A percentile compares a stretch with the other conserved stretches of the same genome.
These are phyloP conservation scores for Rutidosis leptorrhynchoides DNA, from an alignment of 129 eudicot genomes.

Conservation along the genomic window DNA sequence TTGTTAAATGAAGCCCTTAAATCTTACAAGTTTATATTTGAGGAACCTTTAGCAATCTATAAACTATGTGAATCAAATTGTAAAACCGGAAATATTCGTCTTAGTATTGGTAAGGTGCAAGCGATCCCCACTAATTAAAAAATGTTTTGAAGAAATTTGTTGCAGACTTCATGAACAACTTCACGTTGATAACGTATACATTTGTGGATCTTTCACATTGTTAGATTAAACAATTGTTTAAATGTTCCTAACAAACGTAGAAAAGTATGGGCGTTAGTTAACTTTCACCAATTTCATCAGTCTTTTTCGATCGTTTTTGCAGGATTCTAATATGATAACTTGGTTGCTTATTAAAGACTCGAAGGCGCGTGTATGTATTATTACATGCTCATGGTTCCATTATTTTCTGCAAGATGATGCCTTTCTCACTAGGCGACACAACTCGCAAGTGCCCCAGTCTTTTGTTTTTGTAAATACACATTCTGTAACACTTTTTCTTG, in stretches of 20 bases:
- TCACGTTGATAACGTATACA: neutral
- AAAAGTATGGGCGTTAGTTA: neutral
- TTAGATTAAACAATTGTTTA: neutral
- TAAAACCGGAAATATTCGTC: neutral
- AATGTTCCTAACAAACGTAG: neutral
- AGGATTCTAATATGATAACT: conserved; percentile 14
- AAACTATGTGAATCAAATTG: neutral
- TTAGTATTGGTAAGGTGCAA: neutral
- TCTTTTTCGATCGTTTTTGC: conserved; percentile 1
- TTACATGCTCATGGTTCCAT: neutral
- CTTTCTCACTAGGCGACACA: conserved; percentile 17
- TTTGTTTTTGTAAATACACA: conserved; percentile 23
- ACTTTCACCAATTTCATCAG: conserved; percentile 10
- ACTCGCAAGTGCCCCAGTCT: conserved; percentile 20
- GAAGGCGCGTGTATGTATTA: conserved; percentile 7
- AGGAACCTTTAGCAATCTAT: too few species aligned
- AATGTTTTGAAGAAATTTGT: neutral
- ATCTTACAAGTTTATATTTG: too few species aligned
- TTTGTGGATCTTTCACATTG: neutral
- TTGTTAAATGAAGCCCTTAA: too few species aligned
- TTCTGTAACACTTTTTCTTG: conserved; percentile 10
- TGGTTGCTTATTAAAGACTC: conserved; percentile 4
- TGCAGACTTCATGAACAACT: neutral
- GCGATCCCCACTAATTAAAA: neutral
- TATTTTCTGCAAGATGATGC: conserved; percentile 26